Evolutionary conservation across 2,329 filamentous ascomycete species (phyloP).

Genomic region (Fusarium marasasianum): DNA sequence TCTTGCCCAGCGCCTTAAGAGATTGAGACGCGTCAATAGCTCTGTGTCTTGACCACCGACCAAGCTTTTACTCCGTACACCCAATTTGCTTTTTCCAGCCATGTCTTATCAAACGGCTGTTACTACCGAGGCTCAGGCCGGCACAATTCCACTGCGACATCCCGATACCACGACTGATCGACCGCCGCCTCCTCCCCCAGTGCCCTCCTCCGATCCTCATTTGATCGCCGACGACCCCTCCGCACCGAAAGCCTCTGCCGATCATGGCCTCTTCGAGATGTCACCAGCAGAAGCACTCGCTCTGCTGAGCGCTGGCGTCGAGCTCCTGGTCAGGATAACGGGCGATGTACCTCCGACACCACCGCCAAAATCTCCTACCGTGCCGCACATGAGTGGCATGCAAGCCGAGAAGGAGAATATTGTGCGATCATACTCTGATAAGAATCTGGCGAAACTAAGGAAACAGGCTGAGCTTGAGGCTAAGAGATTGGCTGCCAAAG

Average conservation of each 20-base stretch:
- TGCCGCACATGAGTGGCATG: slow-evolving; percentile 73
- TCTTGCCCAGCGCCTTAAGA: slow-evolving; percentile 41
- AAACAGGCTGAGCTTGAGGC: slow-evolving; percentile 51
- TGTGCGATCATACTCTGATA: slow-evolving; percentile 65
- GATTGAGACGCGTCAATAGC: slow-evolving; percentile 40
- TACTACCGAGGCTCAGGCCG: slow-evolving; percentile 34
- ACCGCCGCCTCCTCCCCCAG: slow-evolving; percentile 55
- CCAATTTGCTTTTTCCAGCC: slow-evolving; percentile 4
- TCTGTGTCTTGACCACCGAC: slow-evolving; percentile 37
- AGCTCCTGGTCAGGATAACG: slow-evolving; percentile 75
- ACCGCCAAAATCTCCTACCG: slow-evolving; percentile 68
- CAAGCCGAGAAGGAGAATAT: slow-evolving; percentile 70
- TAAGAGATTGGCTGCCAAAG: slow-evolving; percentile 35
- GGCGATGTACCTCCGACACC: slow-evolving; percentile 86
- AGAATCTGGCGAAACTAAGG: slow-evolving; percentile 58
- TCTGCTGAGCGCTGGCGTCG: slow-evolving; percentile 77
- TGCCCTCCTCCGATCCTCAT: slow-evolving; percentile 52
- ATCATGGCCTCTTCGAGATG: slow-evolving; percentile 77
- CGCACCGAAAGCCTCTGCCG: slow-evolving; percentile 43
- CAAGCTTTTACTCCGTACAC: background rate
- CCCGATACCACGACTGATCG: slow-evolving; percentile 37
- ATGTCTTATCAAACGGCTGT: slow-evolving; percentile 40
- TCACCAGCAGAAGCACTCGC: slow-evolving; percentile 79
- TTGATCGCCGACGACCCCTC: slow-evolving; percentile 41
- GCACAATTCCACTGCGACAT: slow-evolving; percentile 33